Evolutionary conservation across 495 filamentous ascomycete genomes (phyloP).

Genomic region (Ascobolus immersus): DNA sequence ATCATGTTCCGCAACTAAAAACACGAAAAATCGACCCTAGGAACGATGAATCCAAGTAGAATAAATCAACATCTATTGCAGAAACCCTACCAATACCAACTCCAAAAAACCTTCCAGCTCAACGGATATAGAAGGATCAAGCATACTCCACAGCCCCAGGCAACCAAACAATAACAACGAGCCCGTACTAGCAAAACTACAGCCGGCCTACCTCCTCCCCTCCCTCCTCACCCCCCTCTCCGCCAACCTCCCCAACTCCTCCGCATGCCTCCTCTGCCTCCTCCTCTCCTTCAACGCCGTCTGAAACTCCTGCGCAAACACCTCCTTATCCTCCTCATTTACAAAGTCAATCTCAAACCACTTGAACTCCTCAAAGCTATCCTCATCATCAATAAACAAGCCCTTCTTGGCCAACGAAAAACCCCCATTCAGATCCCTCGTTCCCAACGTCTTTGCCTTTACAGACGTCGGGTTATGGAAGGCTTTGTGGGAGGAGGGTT

Average conservation of each 20-base stretch:
- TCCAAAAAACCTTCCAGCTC: too few species aligned
- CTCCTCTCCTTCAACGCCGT: conserved; percentile 7
- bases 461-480: conserved; percentile 7
- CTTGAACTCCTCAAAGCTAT: conserved; percentile 10
- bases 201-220: too few species aligned
- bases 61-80: too few species aligned
- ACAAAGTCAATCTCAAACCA: conserved; percentile 13
- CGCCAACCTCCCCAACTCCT: conserved; percentile 8
- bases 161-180: too few species aligned
- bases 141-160: too few species aligned
- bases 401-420: conserved; percentile 9
- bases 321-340: conserved; percentile 7
- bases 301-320: conserved; percentile 7
- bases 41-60: too few species aligned
- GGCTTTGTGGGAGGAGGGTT: conserved; percentile 7
- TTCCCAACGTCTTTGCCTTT: conserved; percentile 9
- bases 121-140: too few species aligned
- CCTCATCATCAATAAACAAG: conserved; percentile 7
- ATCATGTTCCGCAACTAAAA: too few species aligned
- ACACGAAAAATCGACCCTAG: too few species aligned
- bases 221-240: conserved; percentile 8
- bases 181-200: too few species aligned
- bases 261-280: conserved; percentile 5
- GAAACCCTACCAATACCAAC: too few species aligned
- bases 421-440: conserved; percentile 4